Base-by-base conservation (phyloP, 371 early-diverging fungal species). In the Rhizomucor pusillus region DNA sequence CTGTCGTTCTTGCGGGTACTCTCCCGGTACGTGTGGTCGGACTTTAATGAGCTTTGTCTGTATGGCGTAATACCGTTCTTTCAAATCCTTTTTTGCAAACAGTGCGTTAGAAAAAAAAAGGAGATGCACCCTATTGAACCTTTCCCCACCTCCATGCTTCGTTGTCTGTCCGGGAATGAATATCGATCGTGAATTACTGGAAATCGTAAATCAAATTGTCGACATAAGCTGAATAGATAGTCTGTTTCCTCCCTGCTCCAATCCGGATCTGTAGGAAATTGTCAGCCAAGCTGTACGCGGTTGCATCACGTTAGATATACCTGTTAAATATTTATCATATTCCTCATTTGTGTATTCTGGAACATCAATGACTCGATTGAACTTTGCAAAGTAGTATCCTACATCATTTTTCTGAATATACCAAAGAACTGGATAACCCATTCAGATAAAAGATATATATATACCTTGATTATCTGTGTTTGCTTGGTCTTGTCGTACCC, bases 161-260 rank as follows among this genome's bases (percentile, higher is more conserved):
- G 51, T 5, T 29, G 18, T 33, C 65, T 69, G 11, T 50, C 34
- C 29, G 16, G 71, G 59, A 73, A 84, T 45, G 80, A 67, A 60
- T 90, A 95, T 37, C 95, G 77, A 65, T 97, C 96, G 40, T 77
- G 79, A 48, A 95, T 89, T 1, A 97, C 84, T 16, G 87, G 67
- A 69, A 91, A 97, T 14, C 93, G 77, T 48, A 92, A 65, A 61
- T 95, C 93, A 56, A 83, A 94, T 50, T 73, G 64, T 50, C 74
- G 63, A 59, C 93, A 94, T 34, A 95, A 66, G 10, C 75, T 70
- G 50, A 92, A 83, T 20, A 97, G 71, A 47, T 93, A 87, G 62
- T 86, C 88, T 0, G 96, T 95, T 53, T 97, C 96, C 16, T 84
- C 86, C 46, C 80, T 79, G 13, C 87, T 81, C 97, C 97, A 97